A percentile compares a stretch with the other conserved stretches of the same genome.
These are phyloP conservation scores for Chrysoporthe puriensis DNA, from an alignment of 2,329 filamentous ascomycete species.

Conservation along the genomic window DNA sequence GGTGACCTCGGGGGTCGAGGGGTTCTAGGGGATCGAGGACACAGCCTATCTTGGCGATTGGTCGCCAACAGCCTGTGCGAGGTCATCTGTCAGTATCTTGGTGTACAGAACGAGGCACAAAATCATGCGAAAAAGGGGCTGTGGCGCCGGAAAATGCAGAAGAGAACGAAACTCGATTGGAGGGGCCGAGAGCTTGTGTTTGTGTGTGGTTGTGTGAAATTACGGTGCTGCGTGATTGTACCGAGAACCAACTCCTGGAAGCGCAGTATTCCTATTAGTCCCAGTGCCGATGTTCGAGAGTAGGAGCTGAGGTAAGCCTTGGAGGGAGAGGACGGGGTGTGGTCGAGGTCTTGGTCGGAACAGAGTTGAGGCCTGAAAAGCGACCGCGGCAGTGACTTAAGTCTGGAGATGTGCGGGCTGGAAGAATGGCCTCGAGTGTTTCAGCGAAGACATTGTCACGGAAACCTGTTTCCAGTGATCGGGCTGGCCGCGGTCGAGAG, in stretches of 20 bases:
- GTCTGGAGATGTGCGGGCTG: constrained; percentile 18
- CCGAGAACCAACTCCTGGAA: constrained; percentile 8
- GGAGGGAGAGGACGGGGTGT: neutral
- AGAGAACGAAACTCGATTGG: constrained; percentile 18
- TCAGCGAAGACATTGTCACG: constrained; percentile 24
- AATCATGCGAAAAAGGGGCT: constrained; percentile 21
- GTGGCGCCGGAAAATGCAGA: constrained; percentile 21
- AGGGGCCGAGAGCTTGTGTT: constrained; percentile 14
- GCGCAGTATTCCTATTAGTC: neutral
- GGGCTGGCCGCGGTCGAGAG: constrained; percentile 21
- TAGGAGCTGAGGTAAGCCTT: constrained; percentile 8
- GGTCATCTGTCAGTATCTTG: constrained; percentile 37
- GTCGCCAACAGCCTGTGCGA: constrained; percentile 36
- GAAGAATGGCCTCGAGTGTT: constrained; percentile 25
- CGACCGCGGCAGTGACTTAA: constrained; percentile 15
- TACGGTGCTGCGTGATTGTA: constrained; percentile 20
- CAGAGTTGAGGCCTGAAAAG: constrained; percentile 18
- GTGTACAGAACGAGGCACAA: constrained; percentile 25
- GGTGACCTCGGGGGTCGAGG: constrained; percentile 17
- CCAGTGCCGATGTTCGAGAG: neutral
- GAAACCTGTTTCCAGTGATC: constrained; percentile 23
- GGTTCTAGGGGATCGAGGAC: constrained; percentile 10
- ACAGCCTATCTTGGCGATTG: constrained; percentile 31
- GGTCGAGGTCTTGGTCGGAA: constrained; percentile 18
- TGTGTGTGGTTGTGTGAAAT: constrained; percentile 18